Evolutionary conservation across 441 rosid genomes (phyloP), one percentile per base, ranked within the genome.

Genomic region (Metrosideros polymorpha): DNA sequence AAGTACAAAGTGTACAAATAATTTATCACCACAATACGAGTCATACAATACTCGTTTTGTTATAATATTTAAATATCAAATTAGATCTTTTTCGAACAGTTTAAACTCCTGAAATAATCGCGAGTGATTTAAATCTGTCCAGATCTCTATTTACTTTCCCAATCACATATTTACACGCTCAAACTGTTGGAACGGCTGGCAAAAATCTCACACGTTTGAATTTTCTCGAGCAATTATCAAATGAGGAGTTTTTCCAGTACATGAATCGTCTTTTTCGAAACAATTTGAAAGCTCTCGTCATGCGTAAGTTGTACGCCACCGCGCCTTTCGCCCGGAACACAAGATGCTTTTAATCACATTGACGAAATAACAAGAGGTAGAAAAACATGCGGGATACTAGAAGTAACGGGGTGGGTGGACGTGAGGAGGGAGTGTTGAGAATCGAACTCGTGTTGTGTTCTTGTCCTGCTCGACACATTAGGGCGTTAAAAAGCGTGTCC

Each of bases 31-130:
- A 39, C 27, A 1, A 9, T 19, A 19, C 6, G 7, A 0, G 1
- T 10, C 6, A 15, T 22, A 9, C 4, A 22, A 19, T 5, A 9
- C 1, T 0, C 24, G 18, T 66, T 18, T 35, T 5, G 0, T 1
- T 4, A 5, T 0, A 2, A 66, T 19, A 66, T 35, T 18, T 66
- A 9, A 0, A 9, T 35, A 35, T 35, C 4, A 35, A 30, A 30
- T 18, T 0, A 8, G 1, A 0, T 1, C 4, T 63, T 8, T 0
- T 0, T 9, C 0, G 1, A 0, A 9, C 2, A 0, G 1, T 63
- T 9, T 63, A 2, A 9, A 19, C 5, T 66, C 3, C 2, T 0
- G 0, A 66, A 9, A 32, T 9, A 0, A 0, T 35, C 0, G 6
- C 3, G 2, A 35, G 45, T 1, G 0, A 0, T 66, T 2, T 3